Conservation (phyloP, 176 grass and related monocot species). For the Aegilops speltoides region DNA sequence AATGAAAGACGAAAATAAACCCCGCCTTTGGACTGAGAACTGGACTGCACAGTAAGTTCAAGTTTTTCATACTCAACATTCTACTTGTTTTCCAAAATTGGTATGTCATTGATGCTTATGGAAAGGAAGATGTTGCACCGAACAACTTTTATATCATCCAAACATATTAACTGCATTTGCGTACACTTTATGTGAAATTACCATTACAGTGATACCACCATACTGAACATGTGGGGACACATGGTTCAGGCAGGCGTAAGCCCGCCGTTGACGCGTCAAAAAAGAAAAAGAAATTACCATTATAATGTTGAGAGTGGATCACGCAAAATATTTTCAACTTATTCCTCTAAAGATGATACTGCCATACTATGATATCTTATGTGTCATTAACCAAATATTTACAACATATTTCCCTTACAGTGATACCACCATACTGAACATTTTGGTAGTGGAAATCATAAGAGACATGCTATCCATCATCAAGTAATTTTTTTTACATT, state of each 20-base stretch:
- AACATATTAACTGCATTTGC: not conserved
- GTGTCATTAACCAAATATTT: not conserved
- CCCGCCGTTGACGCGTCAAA: too few relatives aligned
- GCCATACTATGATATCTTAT: not conserved
- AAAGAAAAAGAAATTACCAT: not conserved
- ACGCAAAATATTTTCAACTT: not conserved
- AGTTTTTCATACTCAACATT: conserved; percentile 35
- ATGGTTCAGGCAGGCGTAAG: too few relatives aligned
- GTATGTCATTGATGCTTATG: not conserved
- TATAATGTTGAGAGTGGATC: not conserved
- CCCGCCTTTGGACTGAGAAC: conserved; percentile 85
- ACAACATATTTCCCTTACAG: not conserved
- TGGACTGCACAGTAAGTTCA: conserved; percentile 97
- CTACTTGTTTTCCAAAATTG: not conserved
- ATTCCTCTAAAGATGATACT: not conserved
- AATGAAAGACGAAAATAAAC: conserved; percentile 57
- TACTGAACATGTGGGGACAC: too few relatives aligned
- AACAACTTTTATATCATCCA: conserved; percentile 20
- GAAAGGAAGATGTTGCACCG: not conserved
- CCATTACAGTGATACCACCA: not conserved
- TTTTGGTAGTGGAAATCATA: not conserved
- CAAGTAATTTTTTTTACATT: not conserved
- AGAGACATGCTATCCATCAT: conserved; percentile 1
- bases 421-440: not conserved
- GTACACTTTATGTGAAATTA: not conserved